Evolutionary conservation across 305 asterid species (phyloP).

Genomic region (Plantago coronopus): DNA sequence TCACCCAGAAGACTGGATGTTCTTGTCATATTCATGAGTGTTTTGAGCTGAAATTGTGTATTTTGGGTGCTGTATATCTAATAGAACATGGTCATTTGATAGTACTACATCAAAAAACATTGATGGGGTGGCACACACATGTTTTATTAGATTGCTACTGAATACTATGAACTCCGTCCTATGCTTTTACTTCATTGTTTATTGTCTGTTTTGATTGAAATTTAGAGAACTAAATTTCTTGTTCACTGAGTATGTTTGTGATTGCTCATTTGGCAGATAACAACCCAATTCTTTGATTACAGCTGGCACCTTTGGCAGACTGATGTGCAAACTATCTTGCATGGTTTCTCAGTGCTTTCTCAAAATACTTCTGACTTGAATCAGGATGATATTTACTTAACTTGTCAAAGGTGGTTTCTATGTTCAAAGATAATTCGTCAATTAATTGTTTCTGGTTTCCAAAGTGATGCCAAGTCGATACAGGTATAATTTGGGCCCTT

Average conservation of each 20-base stretch:
- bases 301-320: constrained; percentile 99
- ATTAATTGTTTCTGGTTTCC: constrained; percentile 80
- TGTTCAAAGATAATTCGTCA: constrained; percentile 88
- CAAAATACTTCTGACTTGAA: constrained; percentile 65
- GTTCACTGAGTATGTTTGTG: constrained; percentile 24
- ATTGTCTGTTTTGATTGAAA: constrained; percentile 18
- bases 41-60: not conserved
- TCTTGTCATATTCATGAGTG: not conserved
- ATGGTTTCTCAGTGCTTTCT: constrained; percentile 66
- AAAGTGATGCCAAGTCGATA: constrained; percentile 64
- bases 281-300: constrained; percentile 88
- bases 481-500: constrained; percentile 42
- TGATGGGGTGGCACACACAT: not conserved
- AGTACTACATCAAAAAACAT: no score
- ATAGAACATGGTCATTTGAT: not conserved
- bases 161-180: not conserved
- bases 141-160: not conserved
- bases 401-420: constrained; percentile 94
- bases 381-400: constrained; percentile 70
- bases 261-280: constrained; percentile 74
- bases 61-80: not conserved
- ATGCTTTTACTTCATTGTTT: not conserved
- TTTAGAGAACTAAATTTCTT: constrained; percentile 15
- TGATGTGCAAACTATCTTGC: constrained; percentile 72
- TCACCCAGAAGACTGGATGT: no score